Base-by-base conservation (phyloP, 345 rosid species). In the Pugionium dolabratum region DNA sequence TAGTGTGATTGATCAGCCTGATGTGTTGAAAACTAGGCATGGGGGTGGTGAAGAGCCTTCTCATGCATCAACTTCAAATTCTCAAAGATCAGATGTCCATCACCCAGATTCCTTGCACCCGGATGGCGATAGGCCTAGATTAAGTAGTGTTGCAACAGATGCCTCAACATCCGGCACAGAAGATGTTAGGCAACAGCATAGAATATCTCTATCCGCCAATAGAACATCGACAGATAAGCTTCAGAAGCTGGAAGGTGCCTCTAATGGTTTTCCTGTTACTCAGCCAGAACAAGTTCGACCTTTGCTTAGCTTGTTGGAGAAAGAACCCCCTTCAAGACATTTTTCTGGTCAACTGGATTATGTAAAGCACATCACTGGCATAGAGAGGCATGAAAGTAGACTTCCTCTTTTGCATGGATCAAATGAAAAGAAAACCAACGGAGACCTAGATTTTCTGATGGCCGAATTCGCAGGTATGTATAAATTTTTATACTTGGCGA, bases 251-350 rank as follows among this genome's bases (percentile, higher is more conserved):
- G 98, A 90, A 55, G 79, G 79, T 66, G 67, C 79, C 52, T 82
- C 85, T 46, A 83, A 85, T 75, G 96, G 95, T 51, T 70, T 80
- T 76, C 66, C 86, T 50, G 74, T 75, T 67, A 44, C 84, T 62
- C 90, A 85, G 49, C 75, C 85, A 40, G 97, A 90, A 64, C 95
- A 86, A 80, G 97, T 94, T 71, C 87, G 96, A 30, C 99, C 99
- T 65, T 84, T 94, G 72, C 90, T 94, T 66, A 94, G 96, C 87
- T 85, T 94, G 82, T 80, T 90, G 86, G 99, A 94, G 54, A 94
- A 90, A 80, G 99, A 94, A 80, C 97, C 99, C 27, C 97, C 95
- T 59, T 90, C 92, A 34, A 79, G 84, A 69, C 91, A 72, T 74
- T 80, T 75, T 76, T 87, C 97, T 79, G 98, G 95, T 71, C 98